Conservation (phyloP, 2,329 filamentous ascomycete species). For the Gyromitra esculenta region DNA sequence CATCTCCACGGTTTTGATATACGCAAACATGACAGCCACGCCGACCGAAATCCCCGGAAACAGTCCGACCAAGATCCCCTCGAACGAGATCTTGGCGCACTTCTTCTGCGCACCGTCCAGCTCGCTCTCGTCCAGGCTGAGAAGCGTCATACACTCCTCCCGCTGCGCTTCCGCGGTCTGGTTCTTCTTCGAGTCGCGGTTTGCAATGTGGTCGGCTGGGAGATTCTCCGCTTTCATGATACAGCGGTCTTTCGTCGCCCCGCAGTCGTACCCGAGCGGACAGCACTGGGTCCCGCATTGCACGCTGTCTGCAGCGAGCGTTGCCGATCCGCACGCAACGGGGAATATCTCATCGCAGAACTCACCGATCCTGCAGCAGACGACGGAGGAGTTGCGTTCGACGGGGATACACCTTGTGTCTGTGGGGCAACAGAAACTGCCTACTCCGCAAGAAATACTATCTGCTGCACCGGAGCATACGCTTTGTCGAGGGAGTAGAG, state of each 20-base stretch:
- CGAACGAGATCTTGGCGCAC: conserved; percentile 32
- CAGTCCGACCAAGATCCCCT: conserved; percentile 47
- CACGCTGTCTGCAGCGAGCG: neutral
- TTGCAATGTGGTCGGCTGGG: conserved; percentile 33
- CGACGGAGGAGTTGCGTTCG: conserved; percentile 47
- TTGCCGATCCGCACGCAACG: conserved; percentile 30
- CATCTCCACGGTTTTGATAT: conserved; percentile 43
- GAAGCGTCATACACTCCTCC: conserved; percentile 15
- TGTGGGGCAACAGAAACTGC: conserved; percentile 48
- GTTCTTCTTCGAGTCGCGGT: conserved; percentile 26
- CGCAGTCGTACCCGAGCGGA: conserved; percentile 52
- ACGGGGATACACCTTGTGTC: conserved; percentile 52
- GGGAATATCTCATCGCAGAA: conserved; percentile 53
- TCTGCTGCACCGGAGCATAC: conserved; percentile 6
- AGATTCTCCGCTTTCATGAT: conserved; percentile 50
- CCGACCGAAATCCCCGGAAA: conserved; percentile 53
- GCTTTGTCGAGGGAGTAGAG: conserved; percentile 41
- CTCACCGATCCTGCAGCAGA: conserved; percentile 53
- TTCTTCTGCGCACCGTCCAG: neutral
- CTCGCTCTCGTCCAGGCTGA: neutral
- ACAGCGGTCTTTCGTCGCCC: conserved; percentile 34
- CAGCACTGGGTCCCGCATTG: conserved; percentile 49
- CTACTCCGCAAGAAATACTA: conserved; percentile 14
- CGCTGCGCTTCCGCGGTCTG: neutral
- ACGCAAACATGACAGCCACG: conserved; percentile 46